Evolutionary conservation across 805 yeast species (phyloP).

Genomic region (Candida peoriensis): DNA sequence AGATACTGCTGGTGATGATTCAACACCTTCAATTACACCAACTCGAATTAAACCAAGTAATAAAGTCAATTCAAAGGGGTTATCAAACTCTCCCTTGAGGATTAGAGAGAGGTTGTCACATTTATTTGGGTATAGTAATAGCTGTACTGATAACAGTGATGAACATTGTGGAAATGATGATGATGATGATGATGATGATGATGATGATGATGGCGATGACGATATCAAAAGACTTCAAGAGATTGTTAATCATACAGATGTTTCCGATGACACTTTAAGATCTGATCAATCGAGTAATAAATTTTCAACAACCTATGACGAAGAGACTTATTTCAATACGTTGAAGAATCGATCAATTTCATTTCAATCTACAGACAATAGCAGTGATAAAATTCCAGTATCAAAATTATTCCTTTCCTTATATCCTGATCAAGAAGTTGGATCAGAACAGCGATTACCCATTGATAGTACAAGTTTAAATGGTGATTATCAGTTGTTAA

Average conservation of each 20-base stretch:
- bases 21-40: no score
- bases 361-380: neutral
- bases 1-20: no score
- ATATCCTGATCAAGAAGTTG: neutral
- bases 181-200: neutral
- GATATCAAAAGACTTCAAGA: no score
- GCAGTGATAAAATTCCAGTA: neutral
- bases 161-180: neutral
- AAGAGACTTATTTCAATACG: neutral
- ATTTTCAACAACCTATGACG: neutral
- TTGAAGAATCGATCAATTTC: neutral
- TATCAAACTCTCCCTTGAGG: slow-evolving; percentile 1
- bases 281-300: neutral
- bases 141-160: neutral
- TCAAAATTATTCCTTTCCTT: neutral
- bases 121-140: slow-evolving; percentile 1
- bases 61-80: no score
- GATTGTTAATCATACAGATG: no score
- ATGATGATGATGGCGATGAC: neutral
- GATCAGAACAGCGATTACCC: neutral
- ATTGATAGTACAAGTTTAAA: neutral
- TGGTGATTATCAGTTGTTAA: slow-evolving; percentile 1
- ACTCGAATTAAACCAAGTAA: no score
- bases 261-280: neutral
- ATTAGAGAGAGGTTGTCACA: slow-evolving; percentile 1